Base-by-base conservation (phyloP, 176 grass and related monocot genomes). In the Eremochloa ophiuroides region DNA sequence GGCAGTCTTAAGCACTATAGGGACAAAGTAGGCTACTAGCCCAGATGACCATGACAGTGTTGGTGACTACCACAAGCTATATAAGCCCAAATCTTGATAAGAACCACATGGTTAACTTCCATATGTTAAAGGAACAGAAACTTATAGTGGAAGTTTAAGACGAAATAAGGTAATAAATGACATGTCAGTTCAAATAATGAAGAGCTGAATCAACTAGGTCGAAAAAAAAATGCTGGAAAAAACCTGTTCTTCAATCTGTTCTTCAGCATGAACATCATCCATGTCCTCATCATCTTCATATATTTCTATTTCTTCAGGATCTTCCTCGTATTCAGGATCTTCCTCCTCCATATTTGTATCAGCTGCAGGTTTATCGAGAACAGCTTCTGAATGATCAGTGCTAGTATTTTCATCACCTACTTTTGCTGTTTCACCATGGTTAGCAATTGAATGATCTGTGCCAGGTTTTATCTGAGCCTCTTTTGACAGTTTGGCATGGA, bases 241-340 rank as follows among this genome's bases (percentile, higher is more conserved):
- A 53, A 60, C 81, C 86, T 74, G 82, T 48, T 67, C 47, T n/a
- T 43, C 69, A 83, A 31, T 72, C 25, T 48, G 69, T 28, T 70
- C 85, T 82, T 85, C 84, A 39, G 80, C 67, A 78, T 78, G 42
- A 88, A 17, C 78, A 88, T 38, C 85, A 83, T 88, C 87, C 83
- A 86, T 93, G 71, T 94, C 87, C 79, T 90, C 82, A 44, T 94
- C 91, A 20, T 94, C 95, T 75, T 90, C 87, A 72, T 77, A 72
- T 75, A 93, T 78, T 80, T 93, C 84, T 67, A 98, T 82, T 85
- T 99, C 93, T 81, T 97, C 94, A 29, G 86, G 77, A 80, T 93
- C 88, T 79, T 94, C 93, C 91, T 95, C 93, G 4, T 90, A 82
- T 33, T 92, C 87, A 80, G 78, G 87, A 79, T 97, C 94, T 88